Percentiles rank a stretch among this genome's conserved stretches.
phyloP scores from a whole-genome alignment of 2,329 filamentous ascomycete species.

The Drechslerella coelobrocha region DNA sequence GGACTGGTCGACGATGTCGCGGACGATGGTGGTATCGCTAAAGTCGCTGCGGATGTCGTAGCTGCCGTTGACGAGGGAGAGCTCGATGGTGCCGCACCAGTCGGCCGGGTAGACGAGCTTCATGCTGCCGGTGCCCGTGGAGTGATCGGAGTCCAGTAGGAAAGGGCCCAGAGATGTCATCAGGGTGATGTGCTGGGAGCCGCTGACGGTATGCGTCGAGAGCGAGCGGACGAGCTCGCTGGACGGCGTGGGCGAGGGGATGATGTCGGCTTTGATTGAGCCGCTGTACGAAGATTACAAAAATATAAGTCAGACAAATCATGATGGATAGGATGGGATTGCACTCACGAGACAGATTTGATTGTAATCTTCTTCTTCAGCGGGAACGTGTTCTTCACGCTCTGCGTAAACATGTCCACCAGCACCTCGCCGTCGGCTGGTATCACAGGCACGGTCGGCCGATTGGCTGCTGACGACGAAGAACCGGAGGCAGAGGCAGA shows the following conservation, averaged over 20 bases:
- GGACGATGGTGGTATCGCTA: constrained; percentile 17
- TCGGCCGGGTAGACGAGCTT: constrained; percentile 34
- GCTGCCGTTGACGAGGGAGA: constrained; percentile 17
- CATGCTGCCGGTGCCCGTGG: constrained; percentile 28
- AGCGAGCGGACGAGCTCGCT: constrained; percentile 30
- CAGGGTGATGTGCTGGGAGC: constrained; percentile 20
- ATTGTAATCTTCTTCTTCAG: constrained; percentile 32
- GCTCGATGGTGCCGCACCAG: constrained; percentile 43
- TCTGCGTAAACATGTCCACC: constrained; percentile 28
- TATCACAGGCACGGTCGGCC: constrained; percentile 25
- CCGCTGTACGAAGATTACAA: constrained; percentile 17
- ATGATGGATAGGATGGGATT: too few species aligned
- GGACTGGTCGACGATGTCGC: constrained; percentile 26
- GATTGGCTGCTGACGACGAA: constrained; percentile 8
- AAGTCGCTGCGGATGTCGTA: constrained; percentile 30
- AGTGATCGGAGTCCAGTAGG: constrained; percentile 32
- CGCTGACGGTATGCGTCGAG: constrained; percentile 20
- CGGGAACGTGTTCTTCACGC: constrained; percentile 27
- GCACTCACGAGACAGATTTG: constrained; percentile 35
- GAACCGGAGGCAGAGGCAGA: too few species aligned
- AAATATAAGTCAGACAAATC: neutral
- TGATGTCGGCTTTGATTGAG: constrained; percentile 29
- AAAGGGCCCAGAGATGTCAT: constrained; percentile 34
- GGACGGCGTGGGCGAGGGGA: constrained; percentile 28
- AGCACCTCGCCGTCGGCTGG: constrained; percentile 42